Percentiles rank a stretch among this genome's conserved stretches.
These are phyloP conservation scores for Sclerotinia minor DNA, from an alignment of 2,329 filamentous ascomycete species.

Conservation along the genomic window DNA sequence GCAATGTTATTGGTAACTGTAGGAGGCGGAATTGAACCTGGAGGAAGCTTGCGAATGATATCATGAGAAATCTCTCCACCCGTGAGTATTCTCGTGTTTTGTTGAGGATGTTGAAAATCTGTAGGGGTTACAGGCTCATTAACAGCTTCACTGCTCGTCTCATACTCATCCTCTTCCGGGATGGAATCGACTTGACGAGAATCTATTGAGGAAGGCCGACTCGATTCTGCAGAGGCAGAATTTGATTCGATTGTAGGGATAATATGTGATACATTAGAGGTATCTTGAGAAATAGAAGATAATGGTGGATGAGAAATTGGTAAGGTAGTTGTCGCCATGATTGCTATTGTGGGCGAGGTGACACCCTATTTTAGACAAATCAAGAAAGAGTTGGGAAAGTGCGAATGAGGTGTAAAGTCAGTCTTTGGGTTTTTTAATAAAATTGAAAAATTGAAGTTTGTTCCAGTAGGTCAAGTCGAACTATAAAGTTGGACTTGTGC, in stretches of 20 bases:
- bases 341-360: background rate
- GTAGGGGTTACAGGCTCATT: conserved; percentile 64
- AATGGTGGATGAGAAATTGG: conserved; percentile 21
- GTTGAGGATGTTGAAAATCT: conserved; percentile 57
- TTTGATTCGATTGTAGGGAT: conserved; percentile 13
- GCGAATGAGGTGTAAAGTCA: conserved; percentile 4
- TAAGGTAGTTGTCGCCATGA: conserved; percentile 19
- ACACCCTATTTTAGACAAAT: background rate
- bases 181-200: conserved; percentile 53
- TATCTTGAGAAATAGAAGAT: conserved; percentile 6
- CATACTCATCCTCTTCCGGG: conserved; percentile 55
- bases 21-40: conserved; percentile 24
- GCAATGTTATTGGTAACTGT: conserved; percentile 34
- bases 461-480: background rate
- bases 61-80: conserved; percentile 22
- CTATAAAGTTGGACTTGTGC: background rate
- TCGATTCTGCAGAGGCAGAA: conserved; percentile 27
- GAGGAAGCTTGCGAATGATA: conserved; percentile 14
- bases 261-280: conserved; percentile 19
- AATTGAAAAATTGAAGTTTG: background rate
- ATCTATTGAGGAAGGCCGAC: conserved; percentile 35
- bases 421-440: background rate
- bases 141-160: conserved; percentile 59
- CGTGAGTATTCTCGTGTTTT: conserved; percentile 46
- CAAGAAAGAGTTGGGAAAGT: conserved; percentile 8